Evolutionary conservation across 306 rosid genomes (phyloP).

Genomic region (Vicia faba): DNA sequence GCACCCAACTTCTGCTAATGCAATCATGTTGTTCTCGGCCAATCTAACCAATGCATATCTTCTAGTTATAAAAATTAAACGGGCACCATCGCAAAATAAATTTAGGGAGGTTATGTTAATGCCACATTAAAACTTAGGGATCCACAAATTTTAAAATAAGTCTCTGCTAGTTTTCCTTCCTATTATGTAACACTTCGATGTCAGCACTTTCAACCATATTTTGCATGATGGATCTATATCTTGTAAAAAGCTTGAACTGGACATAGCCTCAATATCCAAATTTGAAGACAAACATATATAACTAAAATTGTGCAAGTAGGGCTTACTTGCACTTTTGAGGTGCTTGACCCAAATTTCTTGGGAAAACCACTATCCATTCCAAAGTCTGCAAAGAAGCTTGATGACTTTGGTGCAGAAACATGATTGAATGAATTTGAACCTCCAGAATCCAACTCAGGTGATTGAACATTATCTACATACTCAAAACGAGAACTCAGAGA

Average conservation of each 20-base stretch:
- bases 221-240: not conserved
- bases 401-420: conserved; percentile 79
- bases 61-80: conserved; percentile 14
- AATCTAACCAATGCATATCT: not conserved
- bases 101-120: not conserved
- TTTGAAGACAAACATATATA: conserved; percentile 6
- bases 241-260: not conserved
- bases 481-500: conserved; percentile 81
- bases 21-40: not conserved
- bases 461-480: conserved; percentile 80
- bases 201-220: conserved; percentile 8
- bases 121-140: not conserved
- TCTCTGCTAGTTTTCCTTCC: not conserved
- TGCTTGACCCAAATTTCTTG: conserved; percentile 60
- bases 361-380: conserved; percentile 92
- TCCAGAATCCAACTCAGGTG: conserved; percentile 61
- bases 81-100: conserved; percentile 1
- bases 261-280: not conserved
- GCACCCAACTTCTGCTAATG: not conserved
- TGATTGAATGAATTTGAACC: conserved; percentile 62
- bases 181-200: not conserved
- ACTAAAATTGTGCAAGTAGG: not conserved
- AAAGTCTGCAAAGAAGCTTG: conserved; percentile 87
- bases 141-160: not conserved
- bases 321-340: conserved; percentile 83